Conservation (phyloP, 345 rosid genomes). For the Barbarea vulgaris region DNA sequence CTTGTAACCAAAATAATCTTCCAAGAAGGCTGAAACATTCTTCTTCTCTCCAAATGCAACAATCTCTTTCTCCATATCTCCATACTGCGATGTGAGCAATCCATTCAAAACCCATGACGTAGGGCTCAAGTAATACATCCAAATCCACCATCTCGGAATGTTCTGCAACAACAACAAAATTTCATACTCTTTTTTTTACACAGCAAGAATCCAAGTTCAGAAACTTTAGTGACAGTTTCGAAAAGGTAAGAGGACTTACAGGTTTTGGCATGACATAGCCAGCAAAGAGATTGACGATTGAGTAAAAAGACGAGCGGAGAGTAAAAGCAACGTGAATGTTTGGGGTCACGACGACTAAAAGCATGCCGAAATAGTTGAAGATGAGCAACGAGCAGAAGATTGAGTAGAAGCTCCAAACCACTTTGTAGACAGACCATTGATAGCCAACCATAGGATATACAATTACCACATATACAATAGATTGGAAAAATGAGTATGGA, state of each 20-base stretch:
- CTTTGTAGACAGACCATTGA: slow-evolving; percentile 41
- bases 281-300: slow-evolving; percentile 50
- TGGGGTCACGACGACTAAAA: slow-evolving; percentile 45
- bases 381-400: slow-evolving; percentile 52
- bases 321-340: slow-evolving; percentile 47
- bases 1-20: slow-evolving; percentile 31
- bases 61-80: slow-evolving; percentile 40
- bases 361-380: slow-evolving; percentile 50
- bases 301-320: slow-evolving; percentile 40
- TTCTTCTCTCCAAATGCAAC: slow-evolving; percentile 34
- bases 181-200: background rate
- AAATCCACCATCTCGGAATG: slow-evolving; percentile 41
- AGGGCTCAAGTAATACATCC: slow-evolving; percentile 40
- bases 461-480: slow-evolving; percentile 34
- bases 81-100: slow-evolving; percentile 35
- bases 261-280: slow-evolving; percentile 56
- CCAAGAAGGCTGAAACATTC: slow-evolving; percentile 31
- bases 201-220: background rate
- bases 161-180: slow-evolving; percentile 19
- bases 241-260: slow-evolving; percentile 32
- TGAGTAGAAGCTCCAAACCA: slow-evolving; percentile 47
- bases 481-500: slow-evolving; percentile 48
- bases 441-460: slow-evolving; percentile 51
- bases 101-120: slow-evolving; percentile 42
- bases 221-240: background rate